Conservation (phyloP, 345 rosid species). For the Erucastrum elatum region DNA sequence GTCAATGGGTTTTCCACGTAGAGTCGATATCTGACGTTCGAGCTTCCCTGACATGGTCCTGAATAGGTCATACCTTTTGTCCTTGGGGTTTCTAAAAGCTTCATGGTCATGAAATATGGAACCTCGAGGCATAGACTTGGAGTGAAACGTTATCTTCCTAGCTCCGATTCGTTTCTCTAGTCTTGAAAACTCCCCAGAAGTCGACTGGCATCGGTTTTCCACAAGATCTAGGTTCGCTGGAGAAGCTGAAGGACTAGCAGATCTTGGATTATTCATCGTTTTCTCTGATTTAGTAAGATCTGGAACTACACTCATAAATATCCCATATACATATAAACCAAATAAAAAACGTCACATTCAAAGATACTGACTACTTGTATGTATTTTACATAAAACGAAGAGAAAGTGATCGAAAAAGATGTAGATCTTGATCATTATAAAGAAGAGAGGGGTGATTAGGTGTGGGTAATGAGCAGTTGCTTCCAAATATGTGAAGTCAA, state of each 20-base stretch:
- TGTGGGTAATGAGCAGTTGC: background rate
- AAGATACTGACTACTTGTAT: background rate
- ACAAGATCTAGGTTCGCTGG: conserved; percentile 23
- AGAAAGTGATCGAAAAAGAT: background rate
- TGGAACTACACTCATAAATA: background rate
- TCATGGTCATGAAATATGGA: conserved; percentile 24
- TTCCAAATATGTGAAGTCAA: background rate
- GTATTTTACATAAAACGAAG: background rate
- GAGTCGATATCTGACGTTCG: conserved; percentile 67
- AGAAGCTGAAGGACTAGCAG: conserved; percentile 13
- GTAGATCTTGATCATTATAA: background rate
- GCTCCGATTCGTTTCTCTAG: conserved; percentile 21
- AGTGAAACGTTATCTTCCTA: conserved; percentile 44
- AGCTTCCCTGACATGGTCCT: conserved; percentile 88
- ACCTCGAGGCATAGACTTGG: conserved; percentile 69
- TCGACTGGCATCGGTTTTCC: conserved; percentile 7
- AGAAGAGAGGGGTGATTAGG: background rate
- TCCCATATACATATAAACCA: background rate
- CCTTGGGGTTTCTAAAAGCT: conserved; percentile 43
- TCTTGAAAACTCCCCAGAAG: conserved; percentile 24
- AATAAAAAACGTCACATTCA: background rate
- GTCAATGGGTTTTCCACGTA: conserved; percentile 54
- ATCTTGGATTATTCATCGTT: conserved; percentile 26
- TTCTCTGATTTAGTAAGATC: background rate
- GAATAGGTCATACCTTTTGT: conserved; percentile 72